Evolutionary conservation across 139 green algal species (phyloP).

Genomic region (Pycnococcus provasolii): DNA sequence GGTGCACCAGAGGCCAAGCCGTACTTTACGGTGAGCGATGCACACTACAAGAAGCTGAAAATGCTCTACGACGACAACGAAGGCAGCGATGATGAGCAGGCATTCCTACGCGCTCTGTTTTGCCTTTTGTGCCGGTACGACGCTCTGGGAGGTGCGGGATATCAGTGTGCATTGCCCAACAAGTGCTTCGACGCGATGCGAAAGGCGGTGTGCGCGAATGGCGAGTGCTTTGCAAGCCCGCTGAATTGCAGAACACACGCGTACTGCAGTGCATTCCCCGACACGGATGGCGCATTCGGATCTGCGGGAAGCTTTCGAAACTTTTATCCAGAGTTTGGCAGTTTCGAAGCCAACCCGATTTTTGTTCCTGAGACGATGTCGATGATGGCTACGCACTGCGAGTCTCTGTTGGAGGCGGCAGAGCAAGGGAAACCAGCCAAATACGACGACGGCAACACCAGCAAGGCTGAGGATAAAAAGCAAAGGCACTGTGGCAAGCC

Average conservation of each 20-base stretch:
- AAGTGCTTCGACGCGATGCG: slow-evolving; percentile 3
- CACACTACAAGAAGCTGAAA: neutral
- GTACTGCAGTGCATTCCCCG: neutral
- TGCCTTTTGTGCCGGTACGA: neutral
- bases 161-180: neutral
- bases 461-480: too few species aligned
- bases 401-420: neutral
- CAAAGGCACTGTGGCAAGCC: neutral
- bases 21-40: neutral
- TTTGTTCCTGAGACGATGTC: slow-evolving; percentile 3
- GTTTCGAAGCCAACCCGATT: slow-evolving; percentile 2
- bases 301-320: neutral
- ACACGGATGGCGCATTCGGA: slow-evolving; percentile 1
- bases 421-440: neutral
- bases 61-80: neutral
- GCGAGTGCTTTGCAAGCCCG: slow-evolving; percentile 9
- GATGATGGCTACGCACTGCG: neutral
- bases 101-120: neutral
- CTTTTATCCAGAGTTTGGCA: neutral
- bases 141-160: neutral
- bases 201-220: neutral
- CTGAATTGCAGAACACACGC: slow-evolving; percentile 3
- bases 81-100: neutral
- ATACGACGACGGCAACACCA: neutral
- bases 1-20: neutral